phyloP scores from a whole-genome alignment of 1,139 yeast species.

The Candida gigantensis region DNA sequence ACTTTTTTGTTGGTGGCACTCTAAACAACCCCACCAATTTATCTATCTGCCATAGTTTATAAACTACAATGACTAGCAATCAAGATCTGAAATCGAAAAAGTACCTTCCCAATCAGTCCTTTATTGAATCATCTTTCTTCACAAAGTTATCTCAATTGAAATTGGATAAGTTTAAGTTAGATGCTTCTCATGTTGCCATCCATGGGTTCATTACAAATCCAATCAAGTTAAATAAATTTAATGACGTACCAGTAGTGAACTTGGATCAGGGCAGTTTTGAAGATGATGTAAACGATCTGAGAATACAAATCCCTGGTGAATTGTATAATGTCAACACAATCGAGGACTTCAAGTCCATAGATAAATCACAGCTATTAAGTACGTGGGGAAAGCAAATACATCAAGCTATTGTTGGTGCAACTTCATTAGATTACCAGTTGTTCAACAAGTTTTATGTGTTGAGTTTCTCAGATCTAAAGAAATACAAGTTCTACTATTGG shows the following conservation, averaged over 20 bases:
- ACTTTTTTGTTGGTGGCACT: too few species aligned
- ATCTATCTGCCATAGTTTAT: too few species aligned
- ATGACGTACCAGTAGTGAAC: conserved; percentile 40
- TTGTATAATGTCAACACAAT: conserved; percentile 74
- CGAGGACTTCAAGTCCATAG: conserved; percentile 72
- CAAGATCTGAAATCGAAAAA: conserved; percentile 22
- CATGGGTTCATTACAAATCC: conserved; percentile 39
- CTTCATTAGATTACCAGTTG: conserved; percentile 13
- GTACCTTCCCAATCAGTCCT: conserved; percentile 64
- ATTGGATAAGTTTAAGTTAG: conserved; percentile 65
- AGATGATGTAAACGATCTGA: conserved; percentile 17
- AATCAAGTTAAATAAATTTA: conserved; percentile 35
- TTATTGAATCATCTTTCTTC: conserved; percentile 85
- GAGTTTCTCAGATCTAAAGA: conserved; percentile 84
- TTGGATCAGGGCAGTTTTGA: conserved; percentile 47
- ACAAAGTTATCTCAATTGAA: conserved; percentile 67
- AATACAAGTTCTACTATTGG: conserved; percentile 89
- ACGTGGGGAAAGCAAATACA: conserved; percentile 40
- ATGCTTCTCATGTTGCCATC: conserved; percentile 45
- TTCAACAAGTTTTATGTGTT: conserved; percentile 55
- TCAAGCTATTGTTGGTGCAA: conserved; percentile 14
- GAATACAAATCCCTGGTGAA: conserved; percentile 21
- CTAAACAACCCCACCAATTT: too few species aligned
- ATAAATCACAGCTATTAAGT: conserved; percentile 59
- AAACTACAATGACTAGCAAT: conserved; percentile 1